Conservation (phyloP, 176 grass and related monocot species). For the Oryza officinalis region DNA sequence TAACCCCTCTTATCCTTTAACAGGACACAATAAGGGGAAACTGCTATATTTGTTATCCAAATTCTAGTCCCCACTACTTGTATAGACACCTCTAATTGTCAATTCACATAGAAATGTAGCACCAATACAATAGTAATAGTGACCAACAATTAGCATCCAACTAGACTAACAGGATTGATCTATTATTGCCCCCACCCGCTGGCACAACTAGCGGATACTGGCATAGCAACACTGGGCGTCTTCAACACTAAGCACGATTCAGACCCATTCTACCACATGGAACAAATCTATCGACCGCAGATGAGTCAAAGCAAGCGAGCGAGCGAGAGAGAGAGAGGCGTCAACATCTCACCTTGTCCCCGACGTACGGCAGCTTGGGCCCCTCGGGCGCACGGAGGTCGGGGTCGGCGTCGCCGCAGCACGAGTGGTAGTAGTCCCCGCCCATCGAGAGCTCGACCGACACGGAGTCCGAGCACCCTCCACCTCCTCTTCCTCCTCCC, state of each 20-base stretch:
- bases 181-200: background rate
- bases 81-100: background rate
- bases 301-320: background rate
- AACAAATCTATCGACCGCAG: background rate
- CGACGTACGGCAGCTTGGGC: constrained; percentile 67
- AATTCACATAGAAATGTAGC: background rate
- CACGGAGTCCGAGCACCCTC: constrained; percentile 40
- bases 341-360: constrained; percentile 58
- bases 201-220: background rate
- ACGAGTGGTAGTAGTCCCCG: constrained; percentile 58
- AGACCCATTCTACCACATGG: constrained; percentile 20
- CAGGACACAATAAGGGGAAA: background rate
- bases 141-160: constrained; percentile 9
- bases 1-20: background rate
- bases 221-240: background rate
- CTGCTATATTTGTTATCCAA: background rate
- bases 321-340: background rate
- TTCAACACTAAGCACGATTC: background rate
- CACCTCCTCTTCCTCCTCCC: background rate
- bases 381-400: constrained; percentile 56
- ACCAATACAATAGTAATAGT: background rate
- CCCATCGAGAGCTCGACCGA: constrained; percentile 53
- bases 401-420: constrained; percentile 51
- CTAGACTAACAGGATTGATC: background rate
- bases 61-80: background rate